phyloP scores from a whole-genome alignment of 2,329 filamentous ascomycete genomes.

The Cercospora janseana region DNA sequence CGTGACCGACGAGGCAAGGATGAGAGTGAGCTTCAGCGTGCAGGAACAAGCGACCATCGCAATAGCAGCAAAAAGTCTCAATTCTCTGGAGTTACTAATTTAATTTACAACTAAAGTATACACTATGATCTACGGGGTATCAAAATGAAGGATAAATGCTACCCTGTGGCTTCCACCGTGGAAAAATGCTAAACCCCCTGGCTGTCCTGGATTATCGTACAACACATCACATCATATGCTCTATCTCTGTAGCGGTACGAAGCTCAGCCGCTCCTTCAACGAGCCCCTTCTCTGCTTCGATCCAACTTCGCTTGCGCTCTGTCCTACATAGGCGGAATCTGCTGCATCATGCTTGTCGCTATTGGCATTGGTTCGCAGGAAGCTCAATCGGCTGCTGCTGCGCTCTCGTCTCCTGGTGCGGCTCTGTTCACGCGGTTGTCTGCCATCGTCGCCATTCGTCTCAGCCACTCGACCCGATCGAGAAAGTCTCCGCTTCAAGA shows the following conservation, averaged over 20 bases:
- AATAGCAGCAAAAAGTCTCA: too few relatives aligned
- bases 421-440: constrained; percentile 21
- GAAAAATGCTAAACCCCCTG: not conserved
- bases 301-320: not conserved
- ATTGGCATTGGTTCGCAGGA: constrained; percentile 24
- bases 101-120: too few relatives aligned
- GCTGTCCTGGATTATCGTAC: not conserved
- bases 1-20: too few relatives aligned
- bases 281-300: constrained; percentile 5
- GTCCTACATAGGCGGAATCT: too few relatives aligned
- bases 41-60: too few relatives aligned
- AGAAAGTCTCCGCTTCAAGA: constrained; percentile 38
- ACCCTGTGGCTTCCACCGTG: not conserved
- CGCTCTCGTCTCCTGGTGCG: constrained; percentile 25
- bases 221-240: not conserved
- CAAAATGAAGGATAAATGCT: not conserved
- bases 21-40: too few relatives aligned
- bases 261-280: constrained; percentile 74
- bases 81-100: too few relatives aligned
- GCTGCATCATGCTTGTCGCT: constrained; percentile 15
- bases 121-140: constrained; percentile 8
- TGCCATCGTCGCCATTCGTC: constrained; percentile 25
- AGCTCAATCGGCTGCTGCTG: constrained; percentile 31
- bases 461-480: constrained; percentile 20
- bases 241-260: constrained; percentile 47